These are phyloP conservation scores for Coemansia sp. DNA, from an alignment of 192 early-diverging fungal genomes.

Conservation along the genomic window DNA sequence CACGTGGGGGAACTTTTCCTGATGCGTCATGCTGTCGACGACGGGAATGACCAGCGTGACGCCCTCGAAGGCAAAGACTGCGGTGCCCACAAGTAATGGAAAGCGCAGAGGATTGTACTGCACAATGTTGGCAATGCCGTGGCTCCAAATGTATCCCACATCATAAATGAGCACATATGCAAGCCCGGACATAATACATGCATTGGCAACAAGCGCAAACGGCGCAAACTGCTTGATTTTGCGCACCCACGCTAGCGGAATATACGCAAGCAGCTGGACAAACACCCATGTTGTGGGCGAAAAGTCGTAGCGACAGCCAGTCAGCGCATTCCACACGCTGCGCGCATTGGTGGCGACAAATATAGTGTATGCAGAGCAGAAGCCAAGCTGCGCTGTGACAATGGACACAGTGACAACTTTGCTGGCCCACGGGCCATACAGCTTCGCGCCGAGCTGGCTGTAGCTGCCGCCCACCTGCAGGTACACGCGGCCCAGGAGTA, in stretches of 20 bases:
- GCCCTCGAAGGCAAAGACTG: conserved; percentile 87
- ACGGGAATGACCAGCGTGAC: conserved; percentile 80
- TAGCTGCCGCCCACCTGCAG: conserved; percentile 61
- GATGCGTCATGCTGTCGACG: conserved; percentile 82
- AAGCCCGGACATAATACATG: conserved; percentile 88
- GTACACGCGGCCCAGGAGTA: conserved; percentile 64
- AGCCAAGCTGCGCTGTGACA: conserved; percentile 77
- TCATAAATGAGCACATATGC: conserved; percentile 83
- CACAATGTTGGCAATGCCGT: conserved; percentile 69
- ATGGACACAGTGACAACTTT: conserved; percentile 66
- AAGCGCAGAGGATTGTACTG: conserved; percentile 79
- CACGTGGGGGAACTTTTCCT: conserved; percentile 79
- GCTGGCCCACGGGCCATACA: conserved; percentile 64
- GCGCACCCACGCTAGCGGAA: conserved; percentile 86
- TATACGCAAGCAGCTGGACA: conserved; percentile 70
- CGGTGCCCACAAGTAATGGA: conserved; percentile 90
- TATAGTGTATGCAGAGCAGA: conserved; percentile 85
- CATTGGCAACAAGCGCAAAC: conserved; percentile 84
- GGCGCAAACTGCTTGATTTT: conserved; percentile 86
- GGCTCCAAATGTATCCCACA: conserved; percentile 61
- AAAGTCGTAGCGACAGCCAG: conserved; percentile 60
- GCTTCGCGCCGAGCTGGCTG: conserved; percentile 64
- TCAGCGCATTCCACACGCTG: conserved; percentile 67
- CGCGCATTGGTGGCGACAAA: conserved; percentile 84
- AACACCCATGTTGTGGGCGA: conserved; percentile 73